phyloP scores from a whole-genome alignment of 148 eudicot genomes.

The Beta vulgaris region DNA sequence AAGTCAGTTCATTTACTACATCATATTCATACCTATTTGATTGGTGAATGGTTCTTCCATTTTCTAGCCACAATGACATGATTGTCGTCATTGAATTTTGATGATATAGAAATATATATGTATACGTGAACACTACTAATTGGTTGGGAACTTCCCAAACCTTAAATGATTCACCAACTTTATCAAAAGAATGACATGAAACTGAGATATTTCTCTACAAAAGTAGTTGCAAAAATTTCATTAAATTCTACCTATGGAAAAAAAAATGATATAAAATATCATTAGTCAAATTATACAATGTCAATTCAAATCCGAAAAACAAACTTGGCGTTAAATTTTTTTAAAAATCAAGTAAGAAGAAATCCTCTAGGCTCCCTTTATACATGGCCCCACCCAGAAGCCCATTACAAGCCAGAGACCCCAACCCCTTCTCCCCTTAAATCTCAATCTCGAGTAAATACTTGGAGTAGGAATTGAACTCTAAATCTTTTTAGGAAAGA shows the following conservation, averaged over 20 bases:
- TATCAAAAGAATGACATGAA: slow-evolving; percentile 6
- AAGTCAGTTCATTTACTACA: too few species aligned
- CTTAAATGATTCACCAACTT: slow-evolving; percentile 18
- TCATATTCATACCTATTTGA: too few species aligned
- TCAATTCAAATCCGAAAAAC: background rate
- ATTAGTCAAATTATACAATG: background rate
- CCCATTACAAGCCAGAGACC: too few species aligned
- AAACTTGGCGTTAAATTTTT: background rate
- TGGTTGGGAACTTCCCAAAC: slow-evolving; percentile 12
- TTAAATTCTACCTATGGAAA: background rate
- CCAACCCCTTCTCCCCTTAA: too few species aligned
- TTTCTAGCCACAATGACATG: background rate
- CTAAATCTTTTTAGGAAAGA: too few species aligned
- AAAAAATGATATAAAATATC: background rate
- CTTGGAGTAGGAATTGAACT: too few species aligned
- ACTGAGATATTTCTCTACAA: background rate
- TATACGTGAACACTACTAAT: background rate
- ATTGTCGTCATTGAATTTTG: background rate
- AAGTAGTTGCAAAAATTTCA: background rate
- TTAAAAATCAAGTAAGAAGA: too few species aligned
- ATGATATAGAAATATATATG: background rate
- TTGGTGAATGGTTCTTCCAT: background rate
- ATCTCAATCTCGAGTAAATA: too few species aligned
- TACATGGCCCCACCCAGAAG: too few species aligned
- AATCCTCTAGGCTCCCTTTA: too few species aligned